These are phyloP conservation scores for Hypoxylon subgilvum DNA, from an alignment of 495 filamentous ascomycete species.

Conservation along the genomic window DNA sequence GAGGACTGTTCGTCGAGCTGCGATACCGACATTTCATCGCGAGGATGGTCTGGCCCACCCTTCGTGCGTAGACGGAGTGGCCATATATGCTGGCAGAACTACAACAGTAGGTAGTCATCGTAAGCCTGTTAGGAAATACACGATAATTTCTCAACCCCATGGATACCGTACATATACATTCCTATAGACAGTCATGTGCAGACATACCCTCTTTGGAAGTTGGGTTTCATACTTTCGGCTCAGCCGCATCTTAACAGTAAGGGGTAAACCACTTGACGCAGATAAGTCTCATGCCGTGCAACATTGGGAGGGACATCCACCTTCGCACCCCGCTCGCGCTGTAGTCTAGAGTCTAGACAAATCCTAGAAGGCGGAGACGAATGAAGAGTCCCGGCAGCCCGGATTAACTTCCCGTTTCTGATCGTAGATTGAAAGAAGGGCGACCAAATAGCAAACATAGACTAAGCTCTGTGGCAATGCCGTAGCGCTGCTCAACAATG, in stretches of 20 bases:
- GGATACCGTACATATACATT: background rate
- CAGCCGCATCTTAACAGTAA: slow-evolving; percentile 9
- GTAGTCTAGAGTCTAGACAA: too few species aligned
- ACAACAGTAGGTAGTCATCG: background rate
- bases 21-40: background rate
- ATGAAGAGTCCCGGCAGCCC: slow-evolving; percentile 3
- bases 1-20: background rate
- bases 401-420: too few species aligned
- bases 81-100: background rate
- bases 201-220: background rate
- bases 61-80: background rate
- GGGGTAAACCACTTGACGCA: slow-evolving; percentile 9
- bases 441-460: too few species aligned
- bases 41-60: background rate
- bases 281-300: slow-evolving; percentile 28
- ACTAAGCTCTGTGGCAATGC: too few species aligned
- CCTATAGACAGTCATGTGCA: too few species aligned
- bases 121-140: background rate
- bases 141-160: too few species aligned
- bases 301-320: slow-evolving; percentile 11
- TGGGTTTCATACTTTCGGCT: background rate
- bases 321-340: slow-evolving; percentile 17
- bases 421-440: too few species aligned
- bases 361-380: too few species aligned
- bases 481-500: too few species aligned